These are phyloP conservation scores for Fagus crenata DNA, from an alignment of 306 rosid species.

Conservation along the genomic window DNA sequence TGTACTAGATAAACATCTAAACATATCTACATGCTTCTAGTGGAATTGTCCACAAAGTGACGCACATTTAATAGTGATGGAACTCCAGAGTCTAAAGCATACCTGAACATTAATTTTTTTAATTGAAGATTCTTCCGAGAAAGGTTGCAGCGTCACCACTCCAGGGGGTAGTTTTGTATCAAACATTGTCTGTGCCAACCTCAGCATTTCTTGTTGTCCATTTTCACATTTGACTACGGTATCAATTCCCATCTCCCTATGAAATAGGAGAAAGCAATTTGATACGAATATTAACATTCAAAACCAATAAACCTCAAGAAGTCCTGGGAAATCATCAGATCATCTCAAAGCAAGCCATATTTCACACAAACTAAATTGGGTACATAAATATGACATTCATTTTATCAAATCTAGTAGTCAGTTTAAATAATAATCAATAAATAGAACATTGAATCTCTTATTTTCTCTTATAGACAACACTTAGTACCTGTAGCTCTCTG, in stretches of 20 bases:
- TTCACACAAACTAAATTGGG: conserved; percentile 8
- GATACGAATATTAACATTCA: conserved; percentile 17
- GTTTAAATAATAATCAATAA: background rate
- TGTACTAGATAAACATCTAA: background rate
- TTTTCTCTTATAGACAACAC: conserved; percentile 5
- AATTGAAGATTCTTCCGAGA: conserved; percentile 85
- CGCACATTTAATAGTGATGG: conserved; percentile 15
- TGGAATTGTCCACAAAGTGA: background rate
- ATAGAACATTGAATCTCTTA: background rate
- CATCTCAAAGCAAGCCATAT: background rate
- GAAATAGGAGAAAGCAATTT: conserved; percentile 24
- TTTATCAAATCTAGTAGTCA: conserved; percentile 15
- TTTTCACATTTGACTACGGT: conserved; percentile 71
- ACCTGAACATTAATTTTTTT: conserved; percentile 86
- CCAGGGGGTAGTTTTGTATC: conserved; percentile 97
- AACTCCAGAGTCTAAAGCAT: conserved; percentile 8
- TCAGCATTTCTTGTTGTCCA: conserved; percentile 71
- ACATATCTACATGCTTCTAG: background rate
- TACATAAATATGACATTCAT: conserved; percentile 17
- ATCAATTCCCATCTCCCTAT: conserved; percentile 84
- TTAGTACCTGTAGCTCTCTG: conserved; percentile 79
- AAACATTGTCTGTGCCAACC: conserved; percentile 78
- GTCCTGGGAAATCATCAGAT: background rate
- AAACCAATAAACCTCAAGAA: background rate
- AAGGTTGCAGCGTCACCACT: conserved; percentile 82